Evolutionary conservation across 495 filamentous ascomycete genomes (phyloP).

Genomic region (Parmelia sp.): DNA sequence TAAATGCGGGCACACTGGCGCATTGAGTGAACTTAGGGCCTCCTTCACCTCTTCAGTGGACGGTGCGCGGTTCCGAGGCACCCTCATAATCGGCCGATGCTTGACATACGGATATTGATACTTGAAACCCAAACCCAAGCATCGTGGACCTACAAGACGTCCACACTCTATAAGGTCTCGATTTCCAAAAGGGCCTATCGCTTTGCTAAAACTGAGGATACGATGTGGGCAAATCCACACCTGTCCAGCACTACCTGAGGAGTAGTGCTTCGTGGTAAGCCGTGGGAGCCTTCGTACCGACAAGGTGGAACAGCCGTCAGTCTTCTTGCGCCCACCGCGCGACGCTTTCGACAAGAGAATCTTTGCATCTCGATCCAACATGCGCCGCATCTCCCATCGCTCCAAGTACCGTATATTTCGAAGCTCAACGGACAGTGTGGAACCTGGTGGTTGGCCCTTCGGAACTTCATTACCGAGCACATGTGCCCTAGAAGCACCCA

Average conservation of each 20-base stretch:
- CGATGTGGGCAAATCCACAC: slow-evolving; percentile 5
- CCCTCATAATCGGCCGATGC: background rate
- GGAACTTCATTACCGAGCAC: background rate
- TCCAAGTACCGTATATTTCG: background rate
- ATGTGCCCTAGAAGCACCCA: background rate
- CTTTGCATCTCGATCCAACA: slow-evolving; percentile 1
- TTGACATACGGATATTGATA: background rate
- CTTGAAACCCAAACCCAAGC: too few relatives aligned
- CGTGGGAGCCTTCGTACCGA: background rate
- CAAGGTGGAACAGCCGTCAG: background rate
- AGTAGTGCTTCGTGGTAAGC: background rate
- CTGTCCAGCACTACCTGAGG: background rate
- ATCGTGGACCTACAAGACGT: too few relatives aligned
- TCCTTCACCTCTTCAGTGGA: background rate
- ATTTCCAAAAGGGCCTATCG: background rate
- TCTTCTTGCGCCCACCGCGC: background rate
- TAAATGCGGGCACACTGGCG: background rate
- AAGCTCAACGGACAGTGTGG: background rate
- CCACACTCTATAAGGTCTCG: background rate
- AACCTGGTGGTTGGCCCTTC: background rate
- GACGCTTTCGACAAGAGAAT: background rate
- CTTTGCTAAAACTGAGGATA: background rate
- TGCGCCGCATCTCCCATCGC: background rate
- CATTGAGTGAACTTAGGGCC: background rate
- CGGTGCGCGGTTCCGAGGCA: background rate